Percentiles rank a stretch among this genome's conserved stretches.
These are phyloP conservation scores for Spizellomyces sp. DNA, from an alignment of 192 early-diverging fungal species.

Conservation along the genomic window DNA sequence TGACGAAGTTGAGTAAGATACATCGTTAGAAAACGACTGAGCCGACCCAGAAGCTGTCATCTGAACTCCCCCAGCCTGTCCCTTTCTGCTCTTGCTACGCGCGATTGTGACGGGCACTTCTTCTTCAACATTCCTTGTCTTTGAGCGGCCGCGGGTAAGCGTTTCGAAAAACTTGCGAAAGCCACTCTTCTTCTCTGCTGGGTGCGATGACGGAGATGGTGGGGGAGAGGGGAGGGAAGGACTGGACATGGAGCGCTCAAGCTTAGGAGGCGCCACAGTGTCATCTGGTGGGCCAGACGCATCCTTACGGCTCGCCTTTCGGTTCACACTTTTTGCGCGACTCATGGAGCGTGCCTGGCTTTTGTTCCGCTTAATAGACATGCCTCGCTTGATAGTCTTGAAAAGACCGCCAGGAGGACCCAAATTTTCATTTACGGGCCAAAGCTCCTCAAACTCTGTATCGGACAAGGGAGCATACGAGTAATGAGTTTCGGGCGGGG, in stretches of 20 bases:
- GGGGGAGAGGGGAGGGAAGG: conserved; percentile 4
- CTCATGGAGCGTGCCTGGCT: conserved; percentile 7
- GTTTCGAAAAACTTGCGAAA: conserved; percentile 33
- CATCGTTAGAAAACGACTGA: not conserved
- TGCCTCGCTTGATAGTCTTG: conserved; percentile 42
- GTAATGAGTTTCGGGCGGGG: conserved; percentile 49
- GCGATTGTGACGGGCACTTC: not conserved
- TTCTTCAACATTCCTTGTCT: conserved; percentile 9
- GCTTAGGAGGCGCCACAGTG: not conserved
- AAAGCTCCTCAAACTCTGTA: conserved; percentile 38
- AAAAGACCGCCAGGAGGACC: conserved; percentile 41
- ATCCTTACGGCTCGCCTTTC: not conserved
- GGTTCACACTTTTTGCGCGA: conserved; percentile 13
- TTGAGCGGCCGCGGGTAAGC: conserved; percentile 24
- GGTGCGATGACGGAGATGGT: not conserved
- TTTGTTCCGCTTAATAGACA: conserved; percentile 32
- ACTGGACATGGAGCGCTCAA: not conserved
- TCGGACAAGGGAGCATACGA: conserved; percentile 22
- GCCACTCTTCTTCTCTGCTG: conserved; percentile 23
- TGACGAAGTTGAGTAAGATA: conserved; percentile 16
- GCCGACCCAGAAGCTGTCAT: not conserved
- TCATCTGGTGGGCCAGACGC: not conserved
- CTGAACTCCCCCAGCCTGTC: not conserved
- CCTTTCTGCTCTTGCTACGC: conserved; percentile 16
- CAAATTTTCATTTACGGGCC: conserved; percentile 12